phyloP scores from a whole-genome alignment of 2,329 filamentous ascomycete genomes.

The Coniochaeta hoffmannii region DNA sequence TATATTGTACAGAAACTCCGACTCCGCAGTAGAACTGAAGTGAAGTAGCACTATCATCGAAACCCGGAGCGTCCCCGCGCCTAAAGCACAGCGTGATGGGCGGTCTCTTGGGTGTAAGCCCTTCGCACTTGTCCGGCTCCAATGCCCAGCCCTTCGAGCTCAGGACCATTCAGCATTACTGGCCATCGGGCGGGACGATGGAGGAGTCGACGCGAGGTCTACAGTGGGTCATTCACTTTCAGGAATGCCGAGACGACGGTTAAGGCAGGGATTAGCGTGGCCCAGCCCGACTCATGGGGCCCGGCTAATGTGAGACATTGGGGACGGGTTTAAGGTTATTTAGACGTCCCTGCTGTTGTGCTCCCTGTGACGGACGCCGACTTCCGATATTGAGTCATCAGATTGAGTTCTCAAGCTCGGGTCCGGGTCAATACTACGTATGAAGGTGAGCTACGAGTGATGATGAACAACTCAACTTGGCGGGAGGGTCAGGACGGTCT shows the following conservation, averaged over 20 bases:
- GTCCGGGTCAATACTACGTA: too few relatives aligned
- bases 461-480: too few relatives aligned
- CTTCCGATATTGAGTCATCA: neutral
- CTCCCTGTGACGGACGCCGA: neutral
- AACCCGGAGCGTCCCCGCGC: too few relatives aligned
- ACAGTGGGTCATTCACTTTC: neutral
- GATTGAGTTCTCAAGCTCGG: too few relatives aligned
- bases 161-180: too few relatives aligned
- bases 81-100: too few relatives aligned
- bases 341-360: neutral
- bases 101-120: too few relatives aligned
- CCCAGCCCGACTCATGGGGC: neutral
- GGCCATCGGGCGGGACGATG: neutral
- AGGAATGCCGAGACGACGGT: neutral
- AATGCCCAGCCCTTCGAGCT: too few relatives aligned
- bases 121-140: too few relatives aligned
- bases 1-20: neutral
- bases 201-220: neutral
- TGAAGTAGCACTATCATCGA: too few relatives aligned
- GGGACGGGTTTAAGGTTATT: neutral
- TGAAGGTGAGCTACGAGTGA: too few relatives aligned
- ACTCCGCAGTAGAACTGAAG: neutral
- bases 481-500: too few relatives aligned
- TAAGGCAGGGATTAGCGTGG: neutral
- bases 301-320: conserved; percentile 1